These are phyloP conservation scores for Suillus weaverae DNA, from an alignment of 768 basidiomycete genomes.

Conservation along the genomic window DNA sequence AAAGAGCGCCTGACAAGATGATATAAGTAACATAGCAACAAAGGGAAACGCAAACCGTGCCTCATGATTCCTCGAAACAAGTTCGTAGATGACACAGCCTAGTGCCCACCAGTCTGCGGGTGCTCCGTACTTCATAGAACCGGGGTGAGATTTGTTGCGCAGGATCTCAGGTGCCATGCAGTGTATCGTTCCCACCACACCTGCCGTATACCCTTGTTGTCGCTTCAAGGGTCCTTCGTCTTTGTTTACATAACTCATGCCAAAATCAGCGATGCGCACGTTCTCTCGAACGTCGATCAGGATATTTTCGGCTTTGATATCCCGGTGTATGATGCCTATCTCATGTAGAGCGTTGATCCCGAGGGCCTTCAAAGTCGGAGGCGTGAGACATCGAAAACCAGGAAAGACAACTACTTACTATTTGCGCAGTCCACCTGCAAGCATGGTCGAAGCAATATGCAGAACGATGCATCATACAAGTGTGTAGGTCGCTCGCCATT, in stretches of 20 bases:
- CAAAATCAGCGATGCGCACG: too few relatives aligned
- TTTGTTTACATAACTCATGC: not conserved
- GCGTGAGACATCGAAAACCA: not conserved
- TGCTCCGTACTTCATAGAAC: not conserved
- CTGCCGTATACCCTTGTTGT: not conserved
- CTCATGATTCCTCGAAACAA: not conserved
- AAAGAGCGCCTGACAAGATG: not conserved
- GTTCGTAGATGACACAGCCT: not conserved
- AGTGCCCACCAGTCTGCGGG: not conserved
- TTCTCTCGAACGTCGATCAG: too few relatives aligned
- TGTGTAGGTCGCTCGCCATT: slow-evolving; percentile 38
- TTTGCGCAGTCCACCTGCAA: slow-evolving; percentile 39
- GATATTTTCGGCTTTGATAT: slow-evolving; percentile 44
- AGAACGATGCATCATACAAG: slow-evolving; percentile 26
- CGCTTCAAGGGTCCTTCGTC: not conserved
- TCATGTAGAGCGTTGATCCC: slow-evolving; percentile 47
- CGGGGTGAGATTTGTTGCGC: not conserved
- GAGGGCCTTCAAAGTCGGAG: slow-evolving; percentile 30
- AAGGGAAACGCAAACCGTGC: not conserved
- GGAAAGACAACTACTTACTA: slow-evolving; percentile 25
- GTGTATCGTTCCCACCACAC: not conserved
- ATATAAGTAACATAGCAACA: not conserved
- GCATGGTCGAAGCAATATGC: not conserved
- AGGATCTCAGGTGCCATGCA: not conserved
- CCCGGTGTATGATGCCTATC: slow-evolving; percentile 65